Evolutionary conservation across 805 yeast species (phyloP), one percentile per base, ranked within the genome.

Genomic region (Wickerhamomyces rabaulensis): DNA sequence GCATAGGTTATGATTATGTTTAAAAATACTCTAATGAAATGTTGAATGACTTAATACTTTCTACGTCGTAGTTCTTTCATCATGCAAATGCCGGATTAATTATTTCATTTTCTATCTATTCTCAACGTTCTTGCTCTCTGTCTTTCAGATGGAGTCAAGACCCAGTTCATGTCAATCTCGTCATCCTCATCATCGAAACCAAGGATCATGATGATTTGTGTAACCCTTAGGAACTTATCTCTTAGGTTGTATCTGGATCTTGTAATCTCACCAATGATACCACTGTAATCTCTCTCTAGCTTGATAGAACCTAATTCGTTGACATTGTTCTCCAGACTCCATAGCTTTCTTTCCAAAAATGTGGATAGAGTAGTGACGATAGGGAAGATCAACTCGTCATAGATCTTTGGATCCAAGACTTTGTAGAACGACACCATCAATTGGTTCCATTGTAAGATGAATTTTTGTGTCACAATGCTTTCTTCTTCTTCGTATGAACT

Each of bases 281-380:
- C 72, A 41, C 90, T 79, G 20, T 90, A 67, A 60, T 91, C 96
- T 49, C 87, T 79, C 53, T 94, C 98, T 42, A 94, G 68, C 52
- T 82, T 85, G 17, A 89, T 74, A 0, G 95, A 82, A 1, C 97
- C 98, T 37, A 87, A 66, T 55, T 87, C 95, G 59, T 87, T 90
- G 49, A 89, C 79, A 53, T 78, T 80, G 44, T 79, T 77, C 41
- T 83, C 78, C 40, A 87, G 70, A 4, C 72, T 54, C 80, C 92
- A 78, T 25, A 92, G 68, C 55, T 82, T 82, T 51, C 77, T 74
- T 57, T 88, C 96, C 4, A 89, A 57, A 16, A 76, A 54, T 19
- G 68, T 68, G 2, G 89, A 80, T 22, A 87, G 58, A 39, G 76
- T 69, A 3, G 74, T 65, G 6, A 86, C 82, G 4, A 82, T 69